Evolutionary conservation across 257 asterid genomes (phyloP), one percentile per base, ranked within the genome.

Genomic region (Penstemon eatonii): DNA sequence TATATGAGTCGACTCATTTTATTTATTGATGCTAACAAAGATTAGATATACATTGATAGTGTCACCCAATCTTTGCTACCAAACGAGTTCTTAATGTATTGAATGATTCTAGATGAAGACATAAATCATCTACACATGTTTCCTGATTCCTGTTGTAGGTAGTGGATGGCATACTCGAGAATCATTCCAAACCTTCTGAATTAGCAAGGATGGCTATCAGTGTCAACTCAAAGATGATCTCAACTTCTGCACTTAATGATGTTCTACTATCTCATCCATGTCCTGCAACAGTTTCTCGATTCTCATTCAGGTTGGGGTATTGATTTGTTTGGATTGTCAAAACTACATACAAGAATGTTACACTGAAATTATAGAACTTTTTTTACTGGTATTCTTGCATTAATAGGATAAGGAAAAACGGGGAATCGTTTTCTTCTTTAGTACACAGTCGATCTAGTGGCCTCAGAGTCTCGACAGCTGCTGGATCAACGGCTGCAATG

Each of bases 401-500:
- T 72, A 53, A 18, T 76, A 89, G 98, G 81, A 77, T 73, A 55
- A 51, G 74, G 46, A 80, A 63, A 73, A 61, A 79, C 9, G 82
- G 61, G 43, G 81, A 69, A 38, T 66, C 66, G 18, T 9, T 54
- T 45, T 82, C 95, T 25, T 66, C 90, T 36, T 73, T 90, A 59
- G 65, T 82, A 43, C 90, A 89, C 77, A 74, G 88, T 75, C 76
- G 99, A 82, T 93, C 99, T 33, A 93, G 97, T 68, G 99, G 98
- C 63, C 85, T 90, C 41, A 84, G 97, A 79, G 96, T 84, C 69
- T 93, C 95, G 6, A 90, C 98, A 13, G 92, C 92, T 39, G 97
- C 97, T 15, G 97, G 96, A 74, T 93, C 98, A 72, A 88, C 97
- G 5, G 98, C 98, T 69, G 98, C 98, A 37, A 84, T 93, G 84